Conservation (phyloP, 2,329 filamentous ascomycete genomes). For the Aspergillus sp. region DNA sequence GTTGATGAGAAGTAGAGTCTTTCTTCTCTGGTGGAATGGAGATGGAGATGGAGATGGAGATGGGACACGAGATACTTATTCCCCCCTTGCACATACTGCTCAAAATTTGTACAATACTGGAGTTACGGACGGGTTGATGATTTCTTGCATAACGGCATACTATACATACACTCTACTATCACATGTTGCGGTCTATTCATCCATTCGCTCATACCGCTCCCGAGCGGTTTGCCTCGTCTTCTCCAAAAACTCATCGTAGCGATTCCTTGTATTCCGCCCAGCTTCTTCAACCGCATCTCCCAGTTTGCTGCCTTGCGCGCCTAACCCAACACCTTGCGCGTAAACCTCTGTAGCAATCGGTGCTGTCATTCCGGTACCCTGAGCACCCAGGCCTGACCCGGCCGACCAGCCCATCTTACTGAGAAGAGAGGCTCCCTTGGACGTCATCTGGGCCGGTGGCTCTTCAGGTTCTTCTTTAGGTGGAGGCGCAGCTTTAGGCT, state of each 20-base stretch:
- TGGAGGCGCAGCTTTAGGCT: slow-evolving; percentile 15
- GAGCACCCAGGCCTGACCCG: slow-evolving; percentile 44
- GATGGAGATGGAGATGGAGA: background rate
- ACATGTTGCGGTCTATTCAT: slow-evolving; percentile 6
- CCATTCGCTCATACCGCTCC: slow-evolving; percentile 44
- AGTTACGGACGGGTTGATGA: no score
- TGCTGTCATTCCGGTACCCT: slow-evolving; percentile 44
- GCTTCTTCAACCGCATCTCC: slow-evolving; percentile 47
- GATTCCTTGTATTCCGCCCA: slow-evolving; percentile 42
- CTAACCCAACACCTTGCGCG: slow-evolving; percentile 46
- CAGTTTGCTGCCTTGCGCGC: slow-evolving; percentile 45
- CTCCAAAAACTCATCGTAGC: slow-evolving; percentile 45
- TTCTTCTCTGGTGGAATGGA: background rate
- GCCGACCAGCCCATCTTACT: slow-evolving; percentile 49
- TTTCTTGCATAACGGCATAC: background rate
- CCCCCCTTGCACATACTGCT: background rate
- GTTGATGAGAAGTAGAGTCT: background rate
- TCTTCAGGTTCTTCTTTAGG: slow-evolving; percentile 27
- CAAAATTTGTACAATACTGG: background rate
- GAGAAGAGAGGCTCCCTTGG: slow-evolving; percentile 47
- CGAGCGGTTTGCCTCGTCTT: slow-evolving; percentile 44
- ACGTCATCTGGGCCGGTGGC: slow-evolving; percentile 26
- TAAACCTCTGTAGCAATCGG: slow-evolving; percentile 47
- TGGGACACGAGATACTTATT: background rate
- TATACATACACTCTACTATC: slow-evolving; percentile 1